A percentile compares a stretch with the other conserved stretches of the same genome.
phyloP scores from a whole-genome alignment of 2,329 filamentous ascomycete species.

The Fusarium gaditjirri region DNA sequence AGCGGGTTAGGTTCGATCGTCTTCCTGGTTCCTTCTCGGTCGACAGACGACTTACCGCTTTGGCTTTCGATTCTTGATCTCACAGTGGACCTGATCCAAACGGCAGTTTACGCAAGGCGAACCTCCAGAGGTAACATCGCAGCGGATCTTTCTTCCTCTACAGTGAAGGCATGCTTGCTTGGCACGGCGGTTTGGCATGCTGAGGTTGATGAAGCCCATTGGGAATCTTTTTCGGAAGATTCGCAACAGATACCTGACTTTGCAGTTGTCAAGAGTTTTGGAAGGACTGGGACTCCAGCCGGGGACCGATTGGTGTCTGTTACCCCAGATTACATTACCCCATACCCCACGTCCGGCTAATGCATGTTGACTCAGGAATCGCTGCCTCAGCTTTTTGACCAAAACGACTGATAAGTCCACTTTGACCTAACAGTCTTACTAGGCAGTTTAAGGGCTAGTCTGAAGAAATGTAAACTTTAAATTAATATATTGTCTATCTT shows the following conservation, averaged over 20 bases:
- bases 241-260: not conserved
- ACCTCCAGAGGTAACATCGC: not conserved
- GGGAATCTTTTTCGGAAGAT: not conserved
- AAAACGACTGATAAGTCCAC: no score
- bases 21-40: not conserved
- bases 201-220: not conserved
- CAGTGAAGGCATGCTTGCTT: not conserved
- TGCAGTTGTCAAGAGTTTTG: not conserved
- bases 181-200: not conserved
- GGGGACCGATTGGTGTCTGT: not conserved
- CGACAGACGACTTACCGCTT: not conserved
- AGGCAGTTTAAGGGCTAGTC: no score
- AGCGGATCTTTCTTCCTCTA: not conserved
- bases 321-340: not conserved
- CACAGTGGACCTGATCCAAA: not conserved
- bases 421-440: no score
- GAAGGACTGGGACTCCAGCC: not conserved
- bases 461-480: no score
- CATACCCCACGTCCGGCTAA: not conserved
- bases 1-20: not conserved
- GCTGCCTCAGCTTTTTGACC: not conserved
- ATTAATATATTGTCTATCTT: no score
- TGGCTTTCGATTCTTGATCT: not conserved
- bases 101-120: not conserved
- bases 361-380: not conserved